Conservation (phyloP, 805 yeast species). For the Candida silvicultrix region DNA sequence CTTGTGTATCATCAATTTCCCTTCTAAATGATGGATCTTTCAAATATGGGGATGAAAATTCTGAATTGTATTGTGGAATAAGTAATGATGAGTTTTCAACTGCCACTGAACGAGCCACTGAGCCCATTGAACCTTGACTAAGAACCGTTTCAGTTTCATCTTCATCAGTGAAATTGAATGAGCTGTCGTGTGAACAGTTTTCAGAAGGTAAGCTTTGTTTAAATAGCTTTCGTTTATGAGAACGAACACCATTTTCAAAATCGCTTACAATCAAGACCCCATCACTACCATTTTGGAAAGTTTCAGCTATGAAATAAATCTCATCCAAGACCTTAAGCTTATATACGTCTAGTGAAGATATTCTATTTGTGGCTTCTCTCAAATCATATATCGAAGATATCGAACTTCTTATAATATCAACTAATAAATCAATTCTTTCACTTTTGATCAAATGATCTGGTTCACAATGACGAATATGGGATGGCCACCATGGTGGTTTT, state of each 20-base stretch:
- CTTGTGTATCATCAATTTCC: too few species aligned
- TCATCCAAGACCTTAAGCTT: slow-evolving; percentile 10
- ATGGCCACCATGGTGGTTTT: slow-evolving; percentile 74
- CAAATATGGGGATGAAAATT: too few species aligned
- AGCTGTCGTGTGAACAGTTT: too few species aligned
- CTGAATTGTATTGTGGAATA: neutral
- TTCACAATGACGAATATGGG: slow-evolving; percentile 49
- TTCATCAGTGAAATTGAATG: too few species aligned
- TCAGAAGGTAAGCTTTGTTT: neutral
- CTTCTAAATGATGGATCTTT: too few species aligned
- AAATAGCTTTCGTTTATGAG: neutral
- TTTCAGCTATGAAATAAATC: slow-evolving; percentile 4
- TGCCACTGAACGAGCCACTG: neutral
- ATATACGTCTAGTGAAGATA: neutral
- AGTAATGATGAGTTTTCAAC: neutral
- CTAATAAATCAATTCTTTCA: slow-evolving; percentile 47
- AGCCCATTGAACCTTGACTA: neutral
- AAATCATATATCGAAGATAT: slow-evolving; percentile 10
- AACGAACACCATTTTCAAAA: neutral
- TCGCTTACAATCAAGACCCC: neutral
- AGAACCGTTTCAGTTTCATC: too few species aligned
- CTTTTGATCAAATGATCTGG: slow-evolving; percentile 66
- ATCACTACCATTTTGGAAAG: neutral
- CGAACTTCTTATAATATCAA: slow-evolving; percentile 25
- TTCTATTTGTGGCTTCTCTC: neutral